Evolutionary conservation across 805 yeast genomes (phyloP).

Genomic region (Saccharomycopsis vini): DNA sequence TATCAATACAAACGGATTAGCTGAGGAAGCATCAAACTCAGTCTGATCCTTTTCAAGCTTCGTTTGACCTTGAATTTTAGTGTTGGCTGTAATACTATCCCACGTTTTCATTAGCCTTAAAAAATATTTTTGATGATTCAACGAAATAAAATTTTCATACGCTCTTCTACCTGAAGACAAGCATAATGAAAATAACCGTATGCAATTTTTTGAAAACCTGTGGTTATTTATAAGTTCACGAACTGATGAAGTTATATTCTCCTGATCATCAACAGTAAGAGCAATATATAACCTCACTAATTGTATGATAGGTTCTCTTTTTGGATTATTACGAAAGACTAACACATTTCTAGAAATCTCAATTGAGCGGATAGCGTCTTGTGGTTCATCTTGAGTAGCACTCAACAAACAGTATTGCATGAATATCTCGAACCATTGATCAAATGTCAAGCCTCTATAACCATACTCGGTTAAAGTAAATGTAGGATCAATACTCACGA

Average conservation of each 20-base stretch:
- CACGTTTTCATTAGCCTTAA: constrained; percentile 83
- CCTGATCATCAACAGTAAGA: constrained; percentile 40
- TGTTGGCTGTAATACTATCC: constrained; percentile 54
- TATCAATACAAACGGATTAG: constrained; percentile 59
- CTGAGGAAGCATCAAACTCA: constrained; percentile 22
- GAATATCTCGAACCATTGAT: constrained; percentile 78
- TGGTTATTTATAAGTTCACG: constrained; percentile 56
- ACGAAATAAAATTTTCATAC: constrained; percentile 55
- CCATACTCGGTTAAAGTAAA: constrained; percentile 38
- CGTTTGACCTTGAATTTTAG: constrained; percentile 69
- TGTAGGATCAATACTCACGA: constrained; percentile 8
- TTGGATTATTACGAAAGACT: constrained; percentile 63
- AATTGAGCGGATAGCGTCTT: constrained; percentile 59
- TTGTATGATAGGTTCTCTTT: constrained; percentile 49
- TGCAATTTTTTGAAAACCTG: constrained; percentile 67
- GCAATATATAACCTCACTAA: constrained; percentile 61
- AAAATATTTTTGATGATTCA: constrained; percentile 84
- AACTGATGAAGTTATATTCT: constrained; percentile 45
- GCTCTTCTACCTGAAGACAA: constrained; percentile 54
- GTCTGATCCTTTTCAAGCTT: constrained; percentile 31
- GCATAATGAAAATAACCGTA: constrained; percentile 58
- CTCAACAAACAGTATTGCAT: constrained; percentile 68
- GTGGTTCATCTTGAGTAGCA: constrained; percentile 48
- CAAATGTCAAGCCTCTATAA: constrained; percentile 69
- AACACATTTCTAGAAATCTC: constrained; percentile 70